phyloP scores from a whole-genome alignment of 306 rosid species.

The Trichosanthes truncata region DNA sequence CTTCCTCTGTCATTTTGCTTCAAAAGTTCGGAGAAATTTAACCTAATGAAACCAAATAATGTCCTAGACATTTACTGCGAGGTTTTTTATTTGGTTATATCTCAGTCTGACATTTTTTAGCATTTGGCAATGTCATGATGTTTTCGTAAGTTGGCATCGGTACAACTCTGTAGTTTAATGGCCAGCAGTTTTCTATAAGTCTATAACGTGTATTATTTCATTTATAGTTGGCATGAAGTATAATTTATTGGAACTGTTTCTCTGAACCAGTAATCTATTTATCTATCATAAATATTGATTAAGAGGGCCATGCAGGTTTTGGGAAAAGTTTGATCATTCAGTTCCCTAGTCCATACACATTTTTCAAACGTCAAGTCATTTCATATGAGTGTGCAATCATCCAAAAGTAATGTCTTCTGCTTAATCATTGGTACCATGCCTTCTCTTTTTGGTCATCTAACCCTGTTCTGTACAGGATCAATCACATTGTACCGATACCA shows the following conservation, averaged over 20 bases:
- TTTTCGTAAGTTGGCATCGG: background rate
- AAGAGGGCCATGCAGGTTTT: slow-evolving; percentile 5
- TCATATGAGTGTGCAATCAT: background rate
- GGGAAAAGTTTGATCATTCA: background rate
- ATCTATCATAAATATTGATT: background rate
- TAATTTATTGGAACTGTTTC: background rate
- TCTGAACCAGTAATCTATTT: background rate
- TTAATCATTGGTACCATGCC: background rate
- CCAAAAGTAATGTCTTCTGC: slow-evolving; percentile 2
- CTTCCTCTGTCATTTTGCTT: background rate
- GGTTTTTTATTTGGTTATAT: background rate
- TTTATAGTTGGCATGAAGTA: background rate
- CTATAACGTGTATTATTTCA: background rate
- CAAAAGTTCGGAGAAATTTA: background rate
- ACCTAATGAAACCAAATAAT: background rate
- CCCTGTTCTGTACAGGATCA: slow-evolving; percentile 37
- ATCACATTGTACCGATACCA: slow-evolving; percentile 55
- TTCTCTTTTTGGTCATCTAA: background rate
- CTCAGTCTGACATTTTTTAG: background rate
- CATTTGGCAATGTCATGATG: background rate
- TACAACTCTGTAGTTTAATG: background rate
- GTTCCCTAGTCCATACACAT: background rate
- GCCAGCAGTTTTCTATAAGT: background rate
- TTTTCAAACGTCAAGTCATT: background rate
- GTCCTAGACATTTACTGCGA: too few relatives aligned